Conservation (phyloP, 208 protist genomes). For the Leishmania lainsoni region DNA sequence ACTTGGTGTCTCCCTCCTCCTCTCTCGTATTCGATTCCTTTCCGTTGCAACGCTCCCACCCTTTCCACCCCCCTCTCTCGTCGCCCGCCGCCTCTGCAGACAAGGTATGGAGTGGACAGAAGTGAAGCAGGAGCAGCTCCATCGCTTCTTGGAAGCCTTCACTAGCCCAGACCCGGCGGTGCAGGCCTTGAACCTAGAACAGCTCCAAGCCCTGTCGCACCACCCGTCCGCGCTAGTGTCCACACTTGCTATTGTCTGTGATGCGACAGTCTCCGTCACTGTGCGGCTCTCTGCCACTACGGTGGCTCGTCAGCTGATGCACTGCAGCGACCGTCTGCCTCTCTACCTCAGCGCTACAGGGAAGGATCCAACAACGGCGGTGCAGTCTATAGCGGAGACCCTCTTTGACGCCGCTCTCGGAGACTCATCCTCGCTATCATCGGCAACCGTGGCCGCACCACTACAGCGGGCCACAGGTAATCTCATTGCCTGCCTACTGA, state of each 20-base stretch:
- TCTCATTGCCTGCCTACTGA: conserved; percentile 20
- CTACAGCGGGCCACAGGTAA: conserved; percentile 18
- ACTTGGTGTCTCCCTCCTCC: conserved; percentile 9
- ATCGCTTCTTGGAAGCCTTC: conserved; percentile 38
- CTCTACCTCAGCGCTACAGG: conserved; percentile 9
- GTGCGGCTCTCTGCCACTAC: conserved; percentile 27
- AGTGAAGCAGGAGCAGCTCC: conserved; percentile 34
- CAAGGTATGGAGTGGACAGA: conserved; percentile 31
- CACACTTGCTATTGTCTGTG: conserved; percentile 28
- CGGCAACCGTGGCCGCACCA: conserved; percentile 1
- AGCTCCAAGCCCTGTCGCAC: conserved; percentile 32
- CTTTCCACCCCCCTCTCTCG: background rate
- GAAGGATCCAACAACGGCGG: background rate
- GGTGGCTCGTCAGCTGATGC: conserved; percentile 25
- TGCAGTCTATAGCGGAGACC: background rate
- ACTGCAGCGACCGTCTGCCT: background rate
- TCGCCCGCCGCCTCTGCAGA: conserved; percentile 6
- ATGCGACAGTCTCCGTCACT: conserved; percentile 6
- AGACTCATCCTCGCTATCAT: background rate
- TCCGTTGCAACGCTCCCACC: conserved; percentile 1
- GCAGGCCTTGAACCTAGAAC: conserved; percentile 36
- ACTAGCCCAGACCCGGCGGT: conserved; percentile 34
- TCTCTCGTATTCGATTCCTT: background rate
- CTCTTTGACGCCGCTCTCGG: conserved; percentile 4
- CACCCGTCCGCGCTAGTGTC: conserved; percentile 24